Evolutionary conservation across 148 eudicot genomes (phyloP), one percentile per base, ranked within the genome.

Genomic region (Fagopyrum tataricum): DNA sequence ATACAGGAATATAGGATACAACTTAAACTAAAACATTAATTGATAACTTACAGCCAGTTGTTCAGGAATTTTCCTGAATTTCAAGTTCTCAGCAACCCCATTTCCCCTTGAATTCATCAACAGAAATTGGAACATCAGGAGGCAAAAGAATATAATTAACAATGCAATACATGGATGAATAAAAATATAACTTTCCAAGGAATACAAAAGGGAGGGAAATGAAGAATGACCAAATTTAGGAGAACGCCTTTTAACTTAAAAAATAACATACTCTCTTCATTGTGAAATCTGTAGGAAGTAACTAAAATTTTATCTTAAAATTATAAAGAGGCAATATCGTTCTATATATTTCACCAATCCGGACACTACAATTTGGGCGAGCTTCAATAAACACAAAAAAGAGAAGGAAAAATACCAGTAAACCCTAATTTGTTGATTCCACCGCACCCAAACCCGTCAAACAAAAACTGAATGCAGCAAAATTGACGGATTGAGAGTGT

Each of bases 21-120:
- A 53, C 14, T 46, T 15, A 67, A 41, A 20, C 51, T 66, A 56
- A 42, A 1, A 47, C 40, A 66, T 68, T 62, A n/a, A 66, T 61
- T 11, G 17, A 5, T 23, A 72, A 88, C 98, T 91, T 82, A 94
- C 98, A 83, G 97, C 82, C 73, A 76, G 68, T 53, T 79, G 84
- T 40, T 81, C 81, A 31, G 96, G 78, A 59, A 87, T 71, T 79
- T 80, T 77, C 42, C 79, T 47, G 71, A 76, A 70, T 64, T 78
- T 82, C 37, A 85, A 74, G 24, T 78, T 78, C 77, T 80, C 77
- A 78, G 83, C 61, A 56, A 86, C 62, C 73, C 81, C 82, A 58
- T 74, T 79, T 81, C 85, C 87, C 87, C 97, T 91, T 44, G n/a
- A 70, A 18, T 20, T 68, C 79, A 87, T 42, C 46, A 18, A 6